Percentiles rank a stretch among this genome's conserved stretches.
phyloP scores from a whole-genome alignment of 83 land plant genomes.

The Picea abies region DNA sequence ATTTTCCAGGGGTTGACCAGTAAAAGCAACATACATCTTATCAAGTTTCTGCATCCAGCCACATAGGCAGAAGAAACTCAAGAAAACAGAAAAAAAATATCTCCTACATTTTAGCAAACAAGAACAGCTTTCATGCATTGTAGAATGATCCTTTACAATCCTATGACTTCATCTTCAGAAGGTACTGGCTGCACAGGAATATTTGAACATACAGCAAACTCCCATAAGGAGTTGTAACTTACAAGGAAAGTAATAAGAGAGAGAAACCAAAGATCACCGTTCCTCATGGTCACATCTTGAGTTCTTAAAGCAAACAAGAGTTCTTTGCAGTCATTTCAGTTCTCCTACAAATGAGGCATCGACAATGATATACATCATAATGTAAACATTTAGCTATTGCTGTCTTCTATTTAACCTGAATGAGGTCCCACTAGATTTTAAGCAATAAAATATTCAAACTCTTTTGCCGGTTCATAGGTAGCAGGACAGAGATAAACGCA shows the following conservation, averaged over 20 bases:
- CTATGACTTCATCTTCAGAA: too few relatives aligned
- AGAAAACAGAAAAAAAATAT: background rate
- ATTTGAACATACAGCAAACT: background rate
- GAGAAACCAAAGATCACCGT: background rate
- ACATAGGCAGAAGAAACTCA: background rate
- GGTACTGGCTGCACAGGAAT: background rate
- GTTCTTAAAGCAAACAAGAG: background rate
- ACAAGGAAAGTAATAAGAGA: background rate
- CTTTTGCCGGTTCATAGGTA: background rate
- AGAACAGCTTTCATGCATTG: background rate
- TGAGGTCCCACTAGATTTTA: background rate
- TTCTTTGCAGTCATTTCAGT: background rate
- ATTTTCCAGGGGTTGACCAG: slow-evolving; percentile 83
- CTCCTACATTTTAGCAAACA: background rate
- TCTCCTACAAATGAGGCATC: background rate
- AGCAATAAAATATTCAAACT: background rate
- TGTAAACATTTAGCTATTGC: background rate
- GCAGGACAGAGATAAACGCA: background rate
- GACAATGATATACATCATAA: background rate
- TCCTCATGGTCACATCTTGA: background rate
- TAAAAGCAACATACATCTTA: slow-evolving; percentile 92
- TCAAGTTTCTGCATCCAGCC: slow-evolving; percentile 85
- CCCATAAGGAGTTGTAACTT: background rate
- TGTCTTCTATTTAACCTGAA: background rate
- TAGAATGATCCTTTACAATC: too few relatives aligned